These are phyloP conservation scores for Fusarium pseudoanthophilum DNA, from an alignment of 2,329 filamentous ascomycete genomes.

Conservation along the genomic window DNA sequence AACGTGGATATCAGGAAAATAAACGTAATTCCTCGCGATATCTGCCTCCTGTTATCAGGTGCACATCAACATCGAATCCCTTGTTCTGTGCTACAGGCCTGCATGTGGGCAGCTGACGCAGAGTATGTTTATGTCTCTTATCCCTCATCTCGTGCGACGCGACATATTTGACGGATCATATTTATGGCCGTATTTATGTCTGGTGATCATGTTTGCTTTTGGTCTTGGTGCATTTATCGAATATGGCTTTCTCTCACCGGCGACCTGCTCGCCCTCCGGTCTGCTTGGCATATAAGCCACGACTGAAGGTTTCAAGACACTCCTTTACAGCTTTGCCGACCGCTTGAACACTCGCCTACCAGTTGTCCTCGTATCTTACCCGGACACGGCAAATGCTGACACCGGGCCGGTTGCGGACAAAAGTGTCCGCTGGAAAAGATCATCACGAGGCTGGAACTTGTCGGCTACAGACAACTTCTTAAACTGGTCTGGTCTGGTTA, in stretches of 20 bases:
- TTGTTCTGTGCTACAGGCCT: too few species aligned
- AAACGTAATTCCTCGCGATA: fast-evolving
- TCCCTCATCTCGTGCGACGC: background rate
- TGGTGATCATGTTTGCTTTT: background rate
- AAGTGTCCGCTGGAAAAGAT: background rate
- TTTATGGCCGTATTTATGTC: background rate
- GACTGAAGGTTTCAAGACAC: background rate
- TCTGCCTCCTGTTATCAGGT: fast-evolving
- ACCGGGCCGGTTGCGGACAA: background rate
- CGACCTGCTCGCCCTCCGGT: background rate
- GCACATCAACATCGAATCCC: too few species aligned
- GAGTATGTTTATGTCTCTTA: background rate
- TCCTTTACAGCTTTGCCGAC: fast-evolving
- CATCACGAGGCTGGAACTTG: background rate
- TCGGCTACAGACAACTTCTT: background rate
- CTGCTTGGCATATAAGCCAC: background rate
- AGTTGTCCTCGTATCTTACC: fast-evolving
- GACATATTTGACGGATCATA: background rate
- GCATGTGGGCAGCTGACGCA: background rate
- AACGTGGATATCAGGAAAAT: too few species aligned
- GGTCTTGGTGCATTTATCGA: background rate
- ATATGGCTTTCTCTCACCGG: background rate
- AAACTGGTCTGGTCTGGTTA: background rate
- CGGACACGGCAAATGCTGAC: background rate
- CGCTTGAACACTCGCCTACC: too few species aligned